Conservation (phyloP, 1,139 yeast species). For the Saccharomycopsis hybrid region DNA sequence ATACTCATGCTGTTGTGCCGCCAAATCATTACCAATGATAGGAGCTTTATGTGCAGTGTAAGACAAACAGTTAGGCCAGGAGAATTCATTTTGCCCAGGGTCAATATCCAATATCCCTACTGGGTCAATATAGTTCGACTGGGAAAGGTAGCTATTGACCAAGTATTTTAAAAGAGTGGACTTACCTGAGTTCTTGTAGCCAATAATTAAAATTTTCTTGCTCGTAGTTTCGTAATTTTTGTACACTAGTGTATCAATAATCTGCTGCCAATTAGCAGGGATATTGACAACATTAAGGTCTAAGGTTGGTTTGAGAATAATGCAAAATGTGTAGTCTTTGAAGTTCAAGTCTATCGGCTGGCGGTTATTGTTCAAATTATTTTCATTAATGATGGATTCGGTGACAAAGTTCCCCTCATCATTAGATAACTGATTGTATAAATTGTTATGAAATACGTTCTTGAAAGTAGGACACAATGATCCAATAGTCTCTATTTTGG, state of each 20-base stretch:
- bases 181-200: conserved; percentile 79
- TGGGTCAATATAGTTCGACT: conserved; percentile 12
- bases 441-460: conserved; percentile 30
- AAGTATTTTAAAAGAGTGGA: conserved; percentile 62
- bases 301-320: conserved; percentile 30
- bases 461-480: conserved; percentile 44
- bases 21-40: conserved; percentile 28
- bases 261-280: conserved; percentile 26
- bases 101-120: conserved; percentile 66
- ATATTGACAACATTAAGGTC: conserved; percentile 28
- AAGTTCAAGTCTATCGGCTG: too few species aligned
- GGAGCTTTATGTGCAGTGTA: conserved; percentile 28
- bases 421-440: conserved; percentile 16
- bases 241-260: neutral
- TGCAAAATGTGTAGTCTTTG: conserved; percentile 33
- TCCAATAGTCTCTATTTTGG: conserved; percentile 32
- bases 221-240: conserved; percentile 10
- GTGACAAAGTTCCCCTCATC: conserved; percentile 25
- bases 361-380: too few species aligned
- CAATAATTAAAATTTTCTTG: conserved; percentile 40
- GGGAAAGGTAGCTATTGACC: conserved; percentile 34
- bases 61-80: conserved; percentile 54
- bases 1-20: conserved; percentile 12
- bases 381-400: conserved; percentile 19
- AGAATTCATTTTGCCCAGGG: conserved; percentile 86